Evolutionary conservation across 1,284 basidiomycete genomes (phyloP).

Genomic region (Bjerkandera adusta): DNA sequence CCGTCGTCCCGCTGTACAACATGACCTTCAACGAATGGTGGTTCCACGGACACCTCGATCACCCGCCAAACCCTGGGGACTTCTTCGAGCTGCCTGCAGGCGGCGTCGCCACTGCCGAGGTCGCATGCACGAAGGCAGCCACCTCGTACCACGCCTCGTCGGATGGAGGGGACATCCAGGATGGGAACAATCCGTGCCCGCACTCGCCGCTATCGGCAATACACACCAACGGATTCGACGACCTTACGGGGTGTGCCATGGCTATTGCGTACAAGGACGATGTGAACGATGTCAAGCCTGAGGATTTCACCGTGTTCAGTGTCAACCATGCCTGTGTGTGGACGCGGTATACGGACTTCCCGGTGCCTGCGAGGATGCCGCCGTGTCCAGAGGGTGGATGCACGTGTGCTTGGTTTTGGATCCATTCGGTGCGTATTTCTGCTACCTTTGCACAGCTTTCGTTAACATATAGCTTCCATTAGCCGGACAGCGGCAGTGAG

Average conservation of each 20-base stretch:
- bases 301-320: conserved; percentile 71
- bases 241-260: conserved; percentile 65
- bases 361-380: conserved; percentile 68
- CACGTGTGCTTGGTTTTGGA: conserved; percentile 76
- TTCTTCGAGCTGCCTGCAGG: conserved; percentile 61
- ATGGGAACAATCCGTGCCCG: conserved; percentile 49
- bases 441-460: too few relatives aligned
- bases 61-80: conserved; percentile 55
- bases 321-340: conserved; percentile 76
- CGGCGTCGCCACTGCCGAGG: conserved; percentile 47
- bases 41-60: conserved; percentile 64
- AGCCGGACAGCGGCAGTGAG: conserved; percentile 40
- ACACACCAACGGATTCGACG: conserved; percentile 54
- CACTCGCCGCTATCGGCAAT: conserved; percentile 41
- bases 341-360: conserved; percentile 63
- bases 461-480: too few relatives aligned
- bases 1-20: conserved; percentile 35
- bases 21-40: conserved; percentile 67
- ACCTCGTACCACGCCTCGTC: conserved; percentile 53
- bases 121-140: conserved; percentile 58
- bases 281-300: conserved; percentile 52
- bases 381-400: conserved; percentile 65
- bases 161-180: conserved; percentile 48
- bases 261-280: conserved; percentile 73
- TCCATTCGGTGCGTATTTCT: too few relatives aligned